Evolutionary conservation across 176 grass and related monocot species (phyloP).

Genomic region (Avena insularis): DNA sequence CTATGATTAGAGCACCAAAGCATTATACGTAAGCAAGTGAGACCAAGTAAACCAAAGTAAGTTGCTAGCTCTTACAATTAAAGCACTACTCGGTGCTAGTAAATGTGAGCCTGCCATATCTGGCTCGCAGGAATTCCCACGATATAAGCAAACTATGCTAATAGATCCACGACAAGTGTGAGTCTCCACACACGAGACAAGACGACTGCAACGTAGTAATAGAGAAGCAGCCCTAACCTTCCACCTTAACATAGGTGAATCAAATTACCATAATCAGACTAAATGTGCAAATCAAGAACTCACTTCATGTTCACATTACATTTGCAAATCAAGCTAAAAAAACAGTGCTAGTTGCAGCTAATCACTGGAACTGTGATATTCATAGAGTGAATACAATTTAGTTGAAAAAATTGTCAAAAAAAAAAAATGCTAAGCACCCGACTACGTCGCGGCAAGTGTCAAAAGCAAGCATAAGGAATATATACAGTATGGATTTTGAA

Average conservation of each 20-base stretch:
- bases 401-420: background rate
- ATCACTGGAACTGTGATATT: background rate
- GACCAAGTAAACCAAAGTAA: background rate
- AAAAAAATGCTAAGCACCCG: background rate
- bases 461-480: background rate
- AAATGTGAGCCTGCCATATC: background rate
- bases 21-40: conserved; percentile 6
- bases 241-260: background rate
- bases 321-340: background rate
- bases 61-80: background rate
- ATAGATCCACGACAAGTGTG: background rate
- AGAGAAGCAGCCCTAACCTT: background rate
- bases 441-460: background rate
- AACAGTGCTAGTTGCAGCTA: conserved; percentile 3
- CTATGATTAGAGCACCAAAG: background rate
- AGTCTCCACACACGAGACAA: background rate
- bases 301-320: background rate
- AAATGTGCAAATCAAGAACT: background rate
- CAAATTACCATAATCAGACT: background rate
- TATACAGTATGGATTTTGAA: background rate
- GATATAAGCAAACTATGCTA: background rate
- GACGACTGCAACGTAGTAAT: background rate
- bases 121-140: background rate
- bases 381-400: background rate
- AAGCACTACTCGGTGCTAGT: background rate